A percentile compares a stretch with the other conserved stretches of the same genome.
These are phyloP conservation scores for Hyphopichia buzzinii DNA, from an alignment of 1,139 yeast genomes.

Conservation along the genomic window DNA sequence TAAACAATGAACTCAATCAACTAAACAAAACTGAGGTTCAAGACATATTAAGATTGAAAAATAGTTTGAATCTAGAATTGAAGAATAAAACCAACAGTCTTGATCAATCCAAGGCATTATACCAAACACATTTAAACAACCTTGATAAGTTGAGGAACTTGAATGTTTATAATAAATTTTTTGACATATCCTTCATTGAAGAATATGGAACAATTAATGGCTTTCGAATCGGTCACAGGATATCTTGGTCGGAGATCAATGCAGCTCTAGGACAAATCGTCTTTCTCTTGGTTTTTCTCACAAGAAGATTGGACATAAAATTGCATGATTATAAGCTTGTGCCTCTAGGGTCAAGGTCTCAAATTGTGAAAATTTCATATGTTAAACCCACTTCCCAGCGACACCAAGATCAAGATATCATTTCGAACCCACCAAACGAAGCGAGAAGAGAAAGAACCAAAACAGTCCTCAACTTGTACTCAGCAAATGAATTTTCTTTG, in stretches of 20 bases:
- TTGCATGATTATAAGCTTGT: slow-evolving; percentile 61
- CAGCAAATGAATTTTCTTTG: slow-evolving; percentile 65
- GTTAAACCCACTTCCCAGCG: slow-evolving; percentile 5
- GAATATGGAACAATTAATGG: slow-evolving; percentile 88
- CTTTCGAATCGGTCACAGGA: slow-evolving; percentile 66
- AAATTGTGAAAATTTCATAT: slow-evolving; percentile 54
- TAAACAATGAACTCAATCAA: slow-evolving; percentile 39
- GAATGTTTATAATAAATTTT: slow-evolving; percentile 80
- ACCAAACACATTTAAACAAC: slow-evolving; percentile 59
- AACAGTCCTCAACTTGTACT: slow-evolving; percentile 48
- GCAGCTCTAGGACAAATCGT: slow-evolving; percentile 90
- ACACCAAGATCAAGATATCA: too few relatives aligned
- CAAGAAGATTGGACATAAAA: slow-evolving; percentile 53
- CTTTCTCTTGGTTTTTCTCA: slow-evolving; percentile 63
- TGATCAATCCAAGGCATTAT: slow-evolving; percentile 59
- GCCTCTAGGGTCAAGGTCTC: slow-evolving; percentile 85
- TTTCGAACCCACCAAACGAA: background rate
- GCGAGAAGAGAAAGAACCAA: slow-evolving; percentile 12
- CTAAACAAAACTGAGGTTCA: slow-evolving; percentile 42
- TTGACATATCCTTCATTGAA: slow-evolving; percentile 72
- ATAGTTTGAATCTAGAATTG: slow-evolving; percentile 51
- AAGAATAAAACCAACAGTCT: slow-evolving; percentile 49
- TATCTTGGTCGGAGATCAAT: slow-evolving; percentile 90
- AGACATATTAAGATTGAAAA: slow-evolving; percentile 45
- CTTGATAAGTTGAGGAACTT: slow-evolving; percentile 68